These are phyloP conservation scores for Mollisia scopiformis DNA, from an alignment of 2,329 filamentous ascomycete genomes.

Conservation along the genomic window DNA sequence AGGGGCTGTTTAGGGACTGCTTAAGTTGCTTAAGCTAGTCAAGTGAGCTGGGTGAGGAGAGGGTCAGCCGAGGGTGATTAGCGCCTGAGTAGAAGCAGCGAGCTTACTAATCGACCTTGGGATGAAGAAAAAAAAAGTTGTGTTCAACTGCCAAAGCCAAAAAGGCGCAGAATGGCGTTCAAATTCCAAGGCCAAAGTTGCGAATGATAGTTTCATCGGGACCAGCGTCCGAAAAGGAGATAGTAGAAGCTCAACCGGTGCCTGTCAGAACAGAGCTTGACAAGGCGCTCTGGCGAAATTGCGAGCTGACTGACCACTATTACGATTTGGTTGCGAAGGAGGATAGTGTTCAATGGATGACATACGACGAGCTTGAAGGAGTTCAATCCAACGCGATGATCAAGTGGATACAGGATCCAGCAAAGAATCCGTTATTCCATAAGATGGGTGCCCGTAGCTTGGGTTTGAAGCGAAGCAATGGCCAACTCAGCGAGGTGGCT, in stretches of 20 bases:
- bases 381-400: neutral
- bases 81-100: neutral
- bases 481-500: neutral
- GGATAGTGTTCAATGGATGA: neutral
- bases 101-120: neutral
- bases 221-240: neutral
- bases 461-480: neutral
- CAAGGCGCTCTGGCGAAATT: neutral
- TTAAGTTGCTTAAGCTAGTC: neutral
- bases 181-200: neutral
- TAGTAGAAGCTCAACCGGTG: neutral
- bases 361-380: neutral
- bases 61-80: slow-evolving; percentile 10
- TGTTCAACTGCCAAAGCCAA: neutral
- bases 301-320: neutral
- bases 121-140: neutral
- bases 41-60: slow-evolving; percentile 10
- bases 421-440: neutral
- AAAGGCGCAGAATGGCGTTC: too few species aligned
- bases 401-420: neutral
- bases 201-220: neutral
- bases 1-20: neutral
- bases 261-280: neutral
- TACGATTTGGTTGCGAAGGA: neutral
- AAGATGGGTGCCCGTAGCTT: neutral